phyloP scores from a whole-genome alignment of 768 basidiomycete genomes.

The Tylopilus rubrobrunneus region DNA sequence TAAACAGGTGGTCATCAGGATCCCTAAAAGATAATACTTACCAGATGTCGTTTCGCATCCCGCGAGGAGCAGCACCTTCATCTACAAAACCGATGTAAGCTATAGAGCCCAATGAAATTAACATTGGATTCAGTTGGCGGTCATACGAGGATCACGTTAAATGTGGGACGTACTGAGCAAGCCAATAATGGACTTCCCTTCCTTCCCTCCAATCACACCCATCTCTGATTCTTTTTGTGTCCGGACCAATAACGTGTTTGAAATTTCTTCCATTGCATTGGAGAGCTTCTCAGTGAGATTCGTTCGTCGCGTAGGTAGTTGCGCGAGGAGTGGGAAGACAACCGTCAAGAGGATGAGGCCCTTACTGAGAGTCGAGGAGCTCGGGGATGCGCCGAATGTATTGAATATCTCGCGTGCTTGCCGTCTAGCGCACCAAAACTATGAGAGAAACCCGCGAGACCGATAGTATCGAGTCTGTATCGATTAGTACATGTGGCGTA shows the following conservation, averaged over 20 bases:
- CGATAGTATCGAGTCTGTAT: constrained; percentile 53
- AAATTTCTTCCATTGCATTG: constrained; percentile 37
- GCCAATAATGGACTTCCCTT: too few species aligned
- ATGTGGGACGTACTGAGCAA: too few species aligned
- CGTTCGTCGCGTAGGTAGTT: constrained; percentile 35
- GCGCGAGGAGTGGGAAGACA: constrained; percentile 33
- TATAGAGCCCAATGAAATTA: too few species aligned
- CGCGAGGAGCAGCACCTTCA: constrained; percentile 15
- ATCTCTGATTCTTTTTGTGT: too few species aligned
- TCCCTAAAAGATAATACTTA: too few species aligned
- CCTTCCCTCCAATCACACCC: too few species aligned
- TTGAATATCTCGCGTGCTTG: constrained; percentile 41
- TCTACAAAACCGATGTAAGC: constrained; percentile 13
- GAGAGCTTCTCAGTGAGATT: constrained; percentile 29
- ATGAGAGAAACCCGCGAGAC: constrained; percentile 58
- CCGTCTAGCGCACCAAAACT: constrained; percentile 53
- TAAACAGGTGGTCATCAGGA: too few species aligned
- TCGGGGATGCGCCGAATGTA: constrained; percentile 25
- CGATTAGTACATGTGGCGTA: too few species aligned
- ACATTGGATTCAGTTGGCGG: too few species aligned
- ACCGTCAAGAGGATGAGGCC: constrained; percentile 35
- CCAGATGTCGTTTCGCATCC: constrained; percentile 22
- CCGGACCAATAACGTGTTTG: constrained; percentile 38
- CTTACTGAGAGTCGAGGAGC: constrained; percentile 23
- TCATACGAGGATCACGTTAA: too few species aligned